phyloP scores from a whole-genome alignment of 2,329 filamentous ascomycete species.

The Aspergillus unguis region DNA sequence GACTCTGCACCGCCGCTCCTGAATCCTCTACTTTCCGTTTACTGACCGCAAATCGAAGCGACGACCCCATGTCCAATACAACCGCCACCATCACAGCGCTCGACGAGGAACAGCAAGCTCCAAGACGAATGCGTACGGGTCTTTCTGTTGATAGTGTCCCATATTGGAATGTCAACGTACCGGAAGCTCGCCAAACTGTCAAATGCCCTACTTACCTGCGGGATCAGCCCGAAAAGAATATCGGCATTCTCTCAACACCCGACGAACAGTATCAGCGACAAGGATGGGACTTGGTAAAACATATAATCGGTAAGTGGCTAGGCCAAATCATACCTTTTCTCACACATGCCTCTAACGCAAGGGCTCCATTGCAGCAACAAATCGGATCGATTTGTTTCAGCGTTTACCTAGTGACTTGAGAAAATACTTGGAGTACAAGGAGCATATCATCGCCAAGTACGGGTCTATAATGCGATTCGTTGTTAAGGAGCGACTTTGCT shows the following conservation, averaged over 20 bases:
- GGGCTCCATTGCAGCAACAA: slow-evolving; percentile 45
- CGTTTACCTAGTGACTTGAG: slow-evolving; percentile 73
- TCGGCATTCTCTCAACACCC: slow-evolving; percentile 64
- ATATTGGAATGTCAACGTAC: slow-evolving; percentile 83
- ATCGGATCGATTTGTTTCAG: slow-evolving; percentile 73
- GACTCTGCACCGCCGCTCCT: slow-evolving; percentile 9
- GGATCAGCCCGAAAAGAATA: slow-evolving; percentile 65
- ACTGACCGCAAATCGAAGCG: not conserved
- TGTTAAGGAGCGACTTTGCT: slow-evolving; percentile 65
- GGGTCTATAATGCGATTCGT: slow-evolving; percentile 79
- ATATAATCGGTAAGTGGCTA: slow-evolving; percentile 53
- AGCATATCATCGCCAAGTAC: slow-evolving; percentile 61
- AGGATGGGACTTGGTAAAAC: slow-evolving; percentile 67
- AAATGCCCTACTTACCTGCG: slow-evolving; percentile 70
- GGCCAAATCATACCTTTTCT: not conserved
- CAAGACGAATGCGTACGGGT: slow-evolving; percentile 14
- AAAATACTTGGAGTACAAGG: slow-evolving; percentile 70
- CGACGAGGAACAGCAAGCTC: slow-evolving; percentile 21
- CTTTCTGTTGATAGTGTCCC: slow-evolving; percentile 41
- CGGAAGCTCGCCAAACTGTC: slow-evolving; percentile 56
- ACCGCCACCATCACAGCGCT: slow-evolving; percentile 23
- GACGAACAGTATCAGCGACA: slow-evolving; percentile 63
- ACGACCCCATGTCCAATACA: slow-evolving; percentile 13
- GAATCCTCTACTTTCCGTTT: not conserved
- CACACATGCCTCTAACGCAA: not conserved